Conservation (phyloP, 768 basidiomycete species). For the Cystobasidium tubakii region DNA sequence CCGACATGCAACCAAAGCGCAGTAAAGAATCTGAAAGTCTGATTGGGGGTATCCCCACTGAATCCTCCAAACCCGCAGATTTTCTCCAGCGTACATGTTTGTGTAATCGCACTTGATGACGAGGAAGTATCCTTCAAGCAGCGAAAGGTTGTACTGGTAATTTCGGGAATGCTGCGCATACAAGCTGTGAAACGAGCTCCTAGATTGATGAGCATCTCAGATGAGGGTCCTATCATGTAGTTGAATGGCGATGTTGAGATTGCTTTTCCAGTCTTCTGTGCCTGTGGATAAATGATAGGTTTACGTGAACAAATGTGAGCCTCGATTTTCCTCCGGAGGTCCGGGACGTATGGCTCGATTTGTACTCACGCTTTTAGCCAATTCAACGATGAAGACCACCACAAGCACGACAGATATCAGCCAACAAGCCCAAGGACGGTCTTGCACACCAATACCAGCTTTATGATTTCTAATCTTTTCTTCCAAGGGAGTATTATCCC, state of each 20-base stretch:
- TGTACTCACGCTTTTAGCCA: conserved; percentile 52
- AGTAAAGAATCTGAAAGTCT: conserved; percentile 54
- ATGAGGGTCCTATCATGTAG: conserved; percentile 84
- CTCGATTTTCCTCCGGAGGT: too few species aligned
- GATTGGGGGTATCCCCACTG: conserved; percentile 54
- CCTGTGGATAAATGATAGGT: conserved; percentile 48
- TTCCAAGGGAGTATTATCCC: conserved; percentile 51
- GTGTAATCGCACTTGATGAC: conserved; percentile 49
- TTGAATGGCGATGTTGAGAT: conserved; percentile 85
- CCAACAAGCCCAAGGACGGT: conserved; percentile 69
- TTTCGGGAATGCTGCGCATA: conserved; percentile 65
- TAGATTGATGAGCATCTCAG: conserved; percentile 71
- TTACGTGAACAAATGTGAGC: too few species aligned
- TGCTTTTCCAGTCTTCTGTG: conserved; percentile 66
- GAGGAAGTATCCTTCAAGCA: conserved; percentile 49
- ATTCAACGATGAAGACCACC: conserved; percentile 32
- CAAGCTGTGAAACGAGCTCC: conserved; percentile 91
- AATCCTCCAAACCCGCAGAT: conserved; percentile 85
- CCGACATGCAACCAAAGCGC: conserved; percentile 57
- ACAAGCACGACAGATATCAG: conserved; percentile 43
- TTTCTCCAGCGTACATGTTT: conserved; percentile 67
- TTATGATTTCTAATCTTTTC: conserved; percentile 84
- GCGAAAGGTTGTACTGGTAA: conserved; percentile 59
- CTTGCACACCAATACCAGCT: conserved; percentile 75
- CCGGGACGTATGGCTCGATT: too few species aligned